A percentile compares a stretch with the other conserved stretches of the same genome.
Conservation (phyloP, 768 basidiomycete genomes). For the Amanita rimosa region DNA sequence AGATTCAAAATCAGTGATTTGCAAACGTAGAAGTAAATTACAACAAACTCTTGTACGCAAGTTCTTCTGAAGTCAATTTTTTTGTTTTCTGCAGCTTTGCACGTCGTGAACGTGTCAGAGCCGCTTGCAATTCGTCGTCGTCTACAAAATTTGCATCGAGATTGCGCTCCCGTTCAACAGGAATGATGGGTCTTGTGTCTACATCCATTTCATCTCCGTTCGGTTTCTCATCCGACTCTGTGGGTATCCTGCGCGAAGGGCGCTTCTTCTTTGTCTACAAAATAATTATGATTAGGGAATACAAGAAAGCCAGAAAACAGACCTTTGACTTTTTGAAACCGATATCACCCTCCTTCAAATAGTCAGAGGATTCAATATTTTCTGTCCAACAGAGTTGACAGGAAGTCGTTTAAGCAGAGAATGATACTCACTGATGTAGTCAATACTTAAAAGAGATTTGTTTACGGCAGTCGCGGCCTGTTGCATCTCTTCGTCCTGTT, state of each 20-base stretch:
- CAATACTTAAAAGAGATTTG: conserved; percentile 72
- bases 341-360: conserved; percentile 80
- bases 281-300: conserved; percentile 7
- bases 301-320: conserved; percentile 31
- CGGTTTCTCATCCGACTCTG: conserved; percentile 33
- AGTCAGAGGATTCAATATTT: conserved; percentile 80
- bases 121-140: conserved; percentile 96
- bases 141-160: conserved; percentile 89
- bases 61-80: conserved; percentile 71
- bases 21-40: background rate
- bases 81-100: conserved; percentile 70
- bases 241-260: conserved; percentile 50
- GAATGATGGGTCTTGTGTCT: conserved; percentile 61
- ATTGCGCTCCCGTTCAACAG: conserved; percentile 44
- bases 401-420: conserved; percentile 4
- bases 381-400: conserved; percentile 31
- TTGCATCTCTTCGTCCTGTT: conserved; percentile 34
- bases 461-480: conserved; percentile 56
- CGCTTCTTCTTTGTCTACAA: conserved; percentile 89
- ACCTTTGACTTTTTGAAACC: conserved; percentile 96
- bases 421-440: conserved; percentile 71
- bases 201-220: conserved; percentile 64
- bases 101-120: conserved; percentile 75
- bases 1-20: conserved; percentile 8
- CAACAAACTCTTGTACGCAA: conserved; percentile 61